phyloP scores from a whole-genome alignment of 169 alveolate genomes.

The Plasmodium cynomolgi region DNA sequence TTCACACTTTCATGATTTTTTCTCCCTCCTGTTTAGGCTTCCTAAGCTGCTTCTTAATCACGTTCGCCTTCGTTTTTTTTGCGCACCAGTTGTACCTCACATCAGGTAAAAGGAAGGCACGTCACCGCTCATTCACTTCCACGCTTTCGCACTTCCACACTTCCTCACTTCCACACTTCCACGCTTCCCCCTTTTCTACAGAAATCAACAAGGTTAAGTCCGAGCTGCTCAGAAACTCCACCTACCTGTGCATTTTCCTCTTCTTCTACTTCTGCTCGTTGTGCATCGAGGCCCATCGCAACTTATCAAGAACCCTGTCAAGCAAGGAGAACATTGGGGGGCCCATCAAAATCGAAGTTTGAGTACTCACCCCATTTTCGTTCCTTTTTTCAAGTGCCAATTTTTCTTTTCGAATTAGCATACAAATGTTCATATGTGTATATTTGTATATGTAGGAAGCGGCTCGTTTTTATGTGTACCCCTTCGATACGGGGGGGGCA shows the following conservation, averaged over 20 bases:
- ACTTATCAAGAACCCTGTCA: background rate
- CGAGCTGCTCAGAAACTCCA: background rate
- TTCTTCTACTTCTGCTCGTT: slow-evolving; percentile 29
- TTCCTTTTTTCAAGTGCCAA: slow-evolving; percentile 10
- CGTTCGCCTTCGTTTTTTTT: slow-evolving; percentile 13
- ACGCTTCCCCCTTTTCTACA: background rate
- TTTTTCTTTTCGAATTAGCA: background rate
- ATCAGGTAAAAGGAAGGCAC: slow-evolving; percentile 3
- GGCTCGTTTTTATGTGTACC: background rate
- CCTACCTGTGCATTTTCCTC: slow-evolving; percentile 35
- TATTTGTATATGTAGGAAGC: background rate
- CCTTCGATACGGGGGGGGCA: background rate
- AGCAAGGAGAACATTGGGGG: background rate
- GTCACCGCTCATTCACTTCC: background rate
- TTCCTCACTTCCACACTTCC: background rate
- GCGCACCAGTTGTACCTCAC: slow-evolving; percentile 1
- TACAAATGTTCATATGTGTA: background rate
- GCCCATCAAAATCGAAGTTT: slow-evolving; percentile 37
- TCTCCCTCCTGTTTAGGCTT: slow-evolving; percentile 14
- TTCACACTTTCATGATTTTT: background rate
- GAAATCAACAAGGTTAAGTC: background rate
- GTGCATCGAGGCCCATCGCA: slow-evolving; percentile 21
- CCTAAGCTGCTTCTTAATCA: slow-evolving; percentile 33
- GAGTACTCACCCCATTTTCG: background rate
- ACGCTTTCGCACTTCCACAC: background rate